Conservation (phyloP, 2,329 filamentous ascomycete genomes). For the Raffaelea albimanens region DNA sequence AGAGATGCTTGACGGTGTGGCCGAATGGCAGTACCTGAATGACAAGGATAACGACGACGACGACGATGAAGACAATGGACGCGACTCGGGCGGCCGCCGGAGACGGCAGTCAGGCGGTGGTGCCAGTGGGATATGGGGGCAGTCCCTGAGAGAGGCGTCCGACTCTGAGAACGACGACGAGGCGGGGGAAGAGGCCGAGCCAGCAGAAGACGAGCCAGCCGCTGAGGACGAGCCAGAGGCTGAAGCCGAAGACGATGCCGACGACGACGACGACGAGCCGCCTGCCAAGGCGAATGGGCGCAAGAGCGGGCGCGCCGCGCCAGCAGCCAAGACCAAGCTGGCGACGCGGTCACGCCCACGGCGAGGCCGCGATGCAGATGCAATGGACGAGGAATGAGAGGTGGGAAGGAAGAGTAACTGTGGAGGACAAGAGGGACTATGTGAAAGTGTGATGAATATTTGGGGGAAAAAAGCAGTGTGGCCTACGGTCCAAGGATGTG, state of each 20-base stretch:
- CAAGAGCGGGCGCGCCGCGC: neutral
- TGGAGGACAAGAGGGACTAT: no score
- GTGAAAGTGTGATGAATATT: no score
- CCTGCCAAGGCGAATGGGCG: neutral
- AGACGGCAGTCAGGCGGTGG: neutral
- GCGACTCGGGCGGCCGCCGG: neutral
- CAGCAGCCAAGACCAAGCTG: slow-evolving; percentile 1
- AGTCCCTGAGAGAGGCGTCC: slow-evolving; percentile 7
- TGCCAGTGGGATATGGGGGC: slow-evolving; percentile 6
- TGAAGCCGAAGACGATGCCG: neutral
- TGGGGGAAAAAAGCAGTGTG: no score
- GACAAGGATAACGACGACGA: slow-evolving; percentile 19
- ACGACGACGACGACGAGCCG: neutral
- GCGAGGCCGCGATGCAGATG: neutral
- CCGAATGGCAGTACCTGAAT: slow-evolving; percentile 44
- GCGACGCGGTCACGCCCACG: slow-evolving; percentile 1
- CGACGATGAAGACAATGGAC: neutral
- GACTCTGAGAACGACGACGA: slow-evolving; percentile 5
- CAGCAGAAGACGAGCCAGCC: neutral
- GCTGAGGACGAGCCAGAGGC: neutral
- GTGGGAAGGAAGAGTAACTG: no score
- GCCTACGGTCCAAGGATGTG: no score
- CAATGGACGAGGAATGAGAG: slow-evolving; percentile 5
- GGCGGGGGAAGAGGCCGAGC: neutral
- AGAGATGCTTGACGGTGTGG: slow-evolving; percentile 52